Evolutionary conservation across 768 basidiomycete species (phyloP).

Genomic region (Leccinum longicurvipes): DNA sequence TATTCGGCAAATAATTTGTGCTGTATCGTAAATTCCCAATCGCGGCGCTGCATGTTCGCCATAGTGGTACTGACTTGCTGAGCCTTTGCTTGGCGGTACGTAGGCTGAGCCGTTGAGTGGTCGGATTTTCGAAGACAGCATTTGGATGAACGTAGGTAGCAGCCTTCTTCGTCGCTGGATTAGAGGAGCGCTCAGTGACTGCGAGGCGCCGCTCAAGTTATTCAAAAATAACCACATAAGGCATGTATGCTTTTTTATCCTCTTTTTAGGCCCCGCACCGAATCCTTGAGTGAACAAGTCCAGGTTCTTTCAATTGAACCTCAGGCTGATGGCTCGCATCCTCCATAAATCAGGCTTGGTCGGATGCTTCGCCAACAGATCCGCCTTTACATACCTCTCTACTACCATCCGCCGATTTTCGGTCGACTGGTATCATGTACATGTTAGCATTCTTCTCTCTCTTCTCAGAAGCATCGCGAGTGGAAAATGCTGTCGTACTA

Average conservation of each 20-base stretch:
- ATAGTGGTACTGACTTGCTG: constrained; percentile 18
- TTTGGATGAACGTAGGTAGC: constrained; percentile 24
- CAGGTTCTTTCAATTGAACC: no score
- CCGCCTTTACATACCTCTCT: constrained; percentile 36
- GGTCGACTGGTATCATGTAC: not conserved
- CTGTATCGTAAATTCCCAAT: no score
- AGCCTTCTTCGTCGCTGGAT: constrained; percentile 24
- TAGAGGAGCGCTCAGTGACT: constrained; percentile 25
- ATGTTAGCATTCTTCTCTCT: not conserved
- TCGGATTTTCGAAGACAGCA: constrained; percentile 40
- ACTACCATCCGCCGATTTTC: constrained; percentile 5
- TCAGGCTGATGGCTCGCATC: constrained; percentile 22
- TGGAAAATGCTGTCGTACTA: constrained; percentile 25
- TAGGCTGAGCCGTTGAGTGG: constrained; percentile 35
- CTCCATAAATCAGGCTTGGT: constrained; percentile 39
- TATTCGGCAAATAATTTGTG: no score
- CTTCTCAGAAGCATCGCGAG: not conserved
- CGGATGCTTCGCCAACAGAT: constrained; percentile 44
- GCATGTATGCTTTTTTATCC: not conserved
- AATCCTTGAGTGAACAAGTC: constrained; percentile 37
- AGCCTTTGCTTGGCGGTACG: constrained; percentile 9
- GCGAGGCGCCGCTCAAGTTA: no score
- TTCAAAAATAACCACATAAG: no score
- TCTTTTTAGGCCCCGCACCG: constrained; percentile 18
- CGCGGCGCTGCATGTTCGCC: constrained; percentile 23